These are phyloP conservation scores for Fusarium pilosicola DNA, from an alignment of 2,329 filamentous ascomycete genomes.

Conservation along the genomic window DNA sequence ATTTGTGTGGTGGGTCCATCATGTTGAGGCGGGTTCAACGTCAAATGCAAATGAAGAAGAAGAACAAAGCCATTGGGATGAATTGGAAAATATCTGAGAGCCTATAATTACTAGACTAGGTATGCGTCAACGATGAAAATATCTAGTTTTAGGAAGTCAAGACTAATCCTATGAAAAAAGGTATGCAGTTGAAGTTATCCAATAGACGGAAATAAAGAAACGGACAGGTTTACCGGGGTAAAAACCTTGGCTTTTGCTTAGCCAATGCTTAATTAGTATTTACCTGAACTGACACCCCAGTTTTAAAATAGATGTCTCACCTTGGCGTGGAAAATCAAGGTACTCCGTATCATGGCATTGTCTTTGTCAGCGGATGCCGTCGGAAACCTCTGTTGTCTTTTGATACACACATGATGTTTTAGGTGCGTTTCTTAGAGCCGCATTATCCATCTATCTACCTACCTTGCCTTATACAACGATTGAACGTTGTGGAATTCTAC, in stretches of 20 bases:
- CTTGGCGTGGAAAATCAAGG: not conserved
- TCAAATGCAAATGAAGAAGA: conserved; percentile 1
- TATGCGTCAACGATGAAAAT: not conserved
- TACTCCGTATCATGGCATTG: not conserved
- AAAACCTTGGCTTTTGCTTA: conserved; percentile 20
- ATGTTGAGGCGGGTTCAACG: not conserved
- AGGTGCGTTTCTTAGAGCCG: not conserved
- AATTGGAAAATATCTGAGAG: too few relatives aligned
- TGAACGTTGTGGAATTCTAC: not conserved
- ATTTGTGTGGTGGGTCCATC: conserved; percentile 10
- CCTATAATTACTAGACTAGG: not conserved
- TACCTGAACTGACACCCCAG: conserved; percentile 5
- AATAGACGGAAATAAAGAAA: not conserved
- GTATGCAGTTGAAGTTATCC: not conserved
- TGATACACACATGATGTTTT: not conserved
- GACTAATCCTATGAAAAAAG: not conserved
- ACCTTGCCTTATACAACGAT: not conserved
- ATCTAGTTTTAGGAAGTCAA: not conserved
- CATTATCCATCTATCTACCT: not conserved
- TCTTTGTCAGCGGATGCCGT: not conserved
- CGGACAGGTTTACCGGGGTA: not conserved
- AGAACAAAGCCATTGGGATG: not conserved
- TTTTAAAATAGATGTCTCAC: conserved; percentile 20
- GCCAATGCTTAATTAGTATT: conserved; percentile 22
- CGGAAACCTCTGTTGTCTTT: not conserved